A percentile compares a stretch with the other conserved stretches of the same genome.
These are phyloP conservation scores for Penicillium macrosclerotiorum DNA, from an alignment of 495 filamentous ascomycete species.

Conservation along the genomic window DNA sequence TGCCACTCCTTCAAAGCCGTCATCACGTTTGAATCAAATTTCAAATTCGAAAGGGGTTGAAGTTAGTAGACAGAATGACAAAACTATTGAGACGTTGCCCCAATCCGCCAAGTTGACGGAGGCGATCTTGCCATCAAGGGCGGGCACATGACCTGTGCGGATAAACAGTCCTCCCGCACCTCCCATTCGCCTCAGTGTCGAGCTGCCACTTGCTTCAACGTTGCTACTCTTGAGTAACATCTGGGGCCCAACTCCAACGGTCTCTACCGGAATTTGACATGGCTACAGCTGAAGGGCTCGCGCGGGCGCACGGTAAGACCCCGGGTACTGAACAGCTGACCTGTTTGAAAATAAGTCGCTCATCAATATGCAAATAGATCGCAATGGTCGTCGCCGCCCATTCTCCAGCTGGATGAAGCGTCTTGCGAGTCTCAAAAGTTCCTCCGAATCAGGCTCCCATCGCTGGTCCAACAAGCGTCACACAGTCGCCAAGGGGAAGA, in stretches of 20 bases:
- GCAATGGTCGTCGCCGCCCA: constrained; percentile 72
- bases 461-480: constrained; percentile 51
- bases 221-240: constrained; percentile 6
- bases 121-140: constrained; percentile 21
- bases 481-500: constrained; percentile 52
- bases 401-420: constrained; percentile 96
- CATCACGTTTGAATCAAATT: not conserved
- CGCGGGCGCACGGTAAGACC: constrained; percentile 62
- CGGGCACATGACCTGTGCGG: constrained; percentile 29
- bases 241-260: constrained; percentile 9
- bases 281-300: constrained; percentile 66
- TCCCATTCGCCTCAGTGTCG: too few relatives aligned
- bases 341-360: constrained; percentile 11
- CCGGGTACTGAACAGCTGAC: not conserved
- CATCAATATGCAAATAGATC: constrained; percentile 44
- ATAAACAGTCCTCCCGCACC: constrained; percentile 28
- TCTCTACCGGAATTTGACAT: constrained; percentile 36
- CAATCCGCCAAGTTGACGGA: constrained; percentile 2
- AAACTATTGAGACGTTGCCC: too few relatives aligned
- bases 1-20: constrained; percentile 18
- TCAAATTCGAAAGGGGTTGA: not conserved
- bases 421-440: constrained; percentile 76
- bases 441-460: constrained; percentile 48
- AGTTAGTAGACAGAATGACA: constrained; percentile 1
- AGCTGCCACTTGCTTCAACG: constrained; percentile 13